Conservation (phyloP, 2,329 filamentous ascomycete species). For the Lojkania enalia region DNA sequence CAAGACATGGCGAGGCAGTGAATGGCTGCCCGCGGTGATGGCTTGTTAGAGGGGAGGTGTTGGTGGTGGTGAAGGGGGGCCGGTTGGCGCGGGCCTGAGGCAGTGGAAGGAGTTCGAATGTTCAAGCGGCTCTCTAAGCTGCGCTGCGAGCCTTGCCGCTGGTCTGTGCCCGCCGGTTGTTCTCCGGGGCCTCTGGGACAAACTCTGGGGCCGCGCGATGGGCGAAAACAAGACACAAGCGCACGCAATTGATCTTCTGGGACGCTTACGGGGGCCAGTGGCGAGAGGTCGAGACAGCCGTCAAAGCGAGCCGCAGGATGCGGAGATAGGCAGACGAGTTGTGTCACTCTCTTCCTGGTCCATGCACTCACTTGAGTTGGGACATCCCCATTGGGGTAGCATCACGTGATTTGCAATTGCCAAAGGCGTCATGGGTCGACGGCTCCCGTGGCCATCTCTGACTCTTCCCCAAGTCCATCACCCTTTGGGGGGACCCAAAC, state of each 20-base stretch:
- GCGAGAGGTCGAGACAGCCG: too few relatives aligned
- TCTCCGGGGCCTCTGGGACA: neutral
- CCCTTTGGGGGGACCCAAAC: conserved; percentile 34
- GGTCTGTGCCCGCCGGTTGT: conserved; percentile 6
- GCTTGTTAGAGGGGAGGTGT: neutral
- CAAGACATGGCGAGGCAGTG: conserved; percentile 39
- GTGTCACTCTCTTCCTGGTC: too few relatives aligned
- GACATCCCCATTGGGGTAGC: too few relatives aligned
- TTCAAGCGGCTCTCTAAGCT: conserved; percentile 13
- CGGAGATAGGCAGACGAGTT: too few relatives aligned
- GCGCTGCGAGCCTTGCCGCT: conserved; percentile 4
- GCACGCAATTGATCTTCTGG: conserved; percentile 1
- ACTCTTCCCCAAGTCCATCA: conserved; percentile 33
- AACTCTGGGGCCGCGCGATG: neutral
- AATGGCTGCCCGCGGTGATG: conserved; percentile 26
- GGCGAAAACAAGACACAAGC: neutral
- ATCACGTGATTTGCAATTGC: conserved; percentile 12
- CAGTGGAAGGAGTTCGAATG: conserved; percentile 24
- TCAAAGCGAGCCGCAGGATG: too few relatives aligned
- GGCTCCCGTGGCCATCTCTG: conserved; percentile 15
- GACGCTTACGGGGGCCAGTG: neutral
- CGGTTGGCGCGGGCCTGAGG: conserved; percentile 5
- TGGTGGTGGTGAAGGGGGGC: conserved; percentile 9
- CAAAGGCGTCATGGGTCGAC: conserved; percentile 6
- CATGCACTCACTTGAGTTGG: too few relatives aligned